These are phyloP conservation scores for Citrus australasica DNA, from an alignment of 345 rosid genomes.

Conservation along the genomic window DNA sequence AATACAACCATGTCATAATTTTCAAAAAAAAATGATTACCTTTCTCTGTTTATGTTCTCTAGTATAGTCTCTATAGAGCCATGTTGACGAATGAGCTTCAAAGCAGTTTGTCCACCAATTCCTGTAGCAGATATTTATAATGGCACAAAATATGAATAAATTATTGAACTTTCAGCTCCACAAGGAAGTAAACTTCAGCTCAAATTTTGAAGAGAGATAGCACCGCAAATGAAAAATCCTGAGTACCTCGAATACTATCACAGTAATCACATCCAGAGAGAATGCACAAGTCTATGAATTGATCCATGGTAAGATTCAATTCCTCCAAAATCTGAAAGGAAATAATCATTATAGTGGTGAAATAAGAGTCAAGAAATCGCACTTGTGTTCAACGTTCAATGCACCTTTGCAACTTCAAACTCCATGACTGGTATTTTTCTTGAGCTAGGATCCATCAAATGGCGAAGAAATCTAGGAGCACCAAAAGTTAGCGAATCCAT, in stretches of 20 bases:
- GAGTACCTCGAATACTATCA: constrained; percentile 86
- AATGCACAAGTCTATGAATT: constrained; percentile 91
- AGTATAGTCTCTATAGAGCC: constrained; percentile 80
- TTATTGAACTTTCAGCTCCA: neutral
- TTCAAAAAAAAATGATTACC: constrained; percentile 32
- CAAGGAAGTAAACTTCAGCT: constrained; percentile 1
- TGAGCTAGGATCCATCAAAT: constrained; percentile 95
- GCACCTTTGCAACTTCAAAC: constrained; percentile 81
- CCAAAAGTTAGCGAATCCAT: constrained; percentile 99
- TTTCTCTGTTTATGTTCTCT: constrained; percentile 82
- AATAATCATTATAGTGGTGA: constrained; percentile 12
- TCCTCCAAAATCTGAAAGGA: constrained; percentile 73
- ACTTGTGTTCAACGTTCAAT: neutral
- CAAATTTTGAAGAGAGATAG: neutral
- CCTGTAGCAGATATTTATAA: constrained; percentile 40
- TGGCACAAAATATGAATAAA: neutral
- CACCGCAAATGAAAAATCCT: constrained; percentile 6
- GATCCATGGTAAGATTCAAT: constrained; percentile 86
- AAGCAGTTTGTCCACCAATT: constrained; percentile 84
- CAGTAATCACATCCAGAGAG: constrained; percentile 98
- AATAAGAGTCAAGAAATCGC: constrained; percentile 4
- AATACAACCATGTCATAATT: neutral
- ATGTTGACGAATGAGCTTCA: constrained; percentile 93
- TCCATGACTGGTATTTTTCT: constrained; percentile 94
- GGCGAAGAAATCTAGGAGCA: constrained; percentile 91